Percentiles rank a stretch among this genome's conserved stretches.
These are phyloP conservation scores for Kwoniella botswanensis DNA, from an alignment of 768 basidiomycete species.

Conservation along the genomic window DNA sequence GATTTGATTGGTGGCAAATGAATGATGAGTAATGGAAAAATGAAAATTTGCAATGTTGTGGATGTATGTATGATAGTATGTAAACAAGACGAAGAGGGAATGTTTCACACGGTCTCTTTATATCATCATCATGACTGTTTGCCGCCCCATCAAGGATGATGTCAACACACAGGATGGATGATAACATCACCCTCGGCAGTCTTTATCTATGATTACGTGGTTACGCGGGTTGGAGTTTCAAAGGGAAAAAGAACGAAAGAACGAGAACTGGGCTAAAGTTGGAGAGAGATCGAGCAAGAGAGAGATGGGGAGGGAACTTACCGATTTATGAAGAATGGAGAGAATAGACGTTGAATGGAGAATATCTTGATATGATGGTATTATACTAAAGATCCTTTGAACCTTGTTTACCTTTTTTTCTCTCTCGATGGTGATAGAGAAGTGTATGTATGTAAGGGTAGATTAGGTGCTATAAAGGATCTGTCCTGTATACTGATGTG, in stretches of 20 bases:
- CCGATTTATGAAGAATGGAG: not conserved
- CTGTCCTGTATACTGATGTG: not conserved
- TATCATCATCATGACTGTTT: not conserved
- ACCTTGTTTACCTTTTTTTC: not conserved
- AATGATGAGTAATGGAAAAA: not conserved
- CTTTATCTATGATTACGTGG: constrained; percentile 1
- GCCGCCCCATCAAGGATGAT: not conserved
- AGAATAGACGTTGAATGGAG: not conserved
- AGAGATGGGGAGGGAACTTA: not conserved
- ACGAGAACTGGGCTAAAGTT: not conserved
- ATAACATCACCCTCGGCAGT: not conserved
- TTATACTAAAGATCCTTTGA: not conserved
- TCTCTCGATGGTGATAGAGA: not conserved
- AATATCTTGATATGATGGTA: not conserved
- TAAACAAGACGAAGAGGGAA: not conserved
- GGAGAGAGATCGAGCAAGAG: not conserved
- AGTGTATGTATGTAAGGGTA: not conserved
- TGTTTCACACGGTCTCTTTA: not conserved
- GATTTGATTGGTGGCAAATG: not conserved
- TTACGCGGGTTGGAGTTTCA: not conserved
- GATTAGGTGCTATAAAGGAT: not conserved
- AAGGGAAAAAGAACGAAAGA: not conserved
- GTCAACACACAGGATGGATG: not conserved
- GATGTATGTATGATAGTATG: not conserved
- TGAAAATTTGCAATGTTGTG: not conserved